These are phyloP conservation scores for Capsicum rhomboideum DNA, from an alignment of 257 asterid genomes.

Conservation along the genomic window DNA sequence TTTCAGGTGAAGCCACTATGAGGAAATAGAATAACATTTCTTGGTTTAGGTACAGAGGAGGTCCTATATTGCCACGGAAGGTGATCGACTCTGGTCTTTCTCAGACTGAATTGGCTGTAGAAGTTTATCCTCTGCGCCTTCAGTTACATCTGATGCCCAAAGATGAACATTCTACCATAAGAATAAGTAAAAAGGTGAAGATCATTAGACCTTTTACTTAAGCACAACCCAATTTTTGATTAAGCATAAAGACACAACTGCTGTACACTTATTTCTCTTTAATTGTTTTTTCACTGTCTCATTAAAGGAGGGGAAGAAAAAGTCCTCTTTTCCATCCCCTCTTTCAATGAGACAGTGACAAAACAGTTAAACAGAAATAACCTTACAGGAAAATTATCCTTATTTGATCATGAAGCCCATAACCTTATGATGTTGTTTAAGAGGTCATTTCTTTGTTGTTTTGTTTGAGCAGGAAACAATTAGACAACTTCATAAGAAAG, in stretches of 20 bases:
- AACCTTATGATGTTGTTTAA: not conserved
- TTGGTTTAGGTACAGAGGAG: conserved; percentile 91
- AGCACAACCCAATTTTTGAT: not conserved
- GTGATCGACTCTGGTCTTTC: conserved; percentile 89
- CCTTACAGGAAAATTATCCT: not conserved
- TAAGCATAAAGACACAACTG: not conserved
- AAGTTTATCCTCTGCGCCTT: conserved; percentile 93
- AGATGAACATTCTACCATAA: conserved; percentile 61
- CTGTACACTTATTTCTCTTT: not conserved
- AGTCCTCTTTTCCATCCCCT: not conserved
- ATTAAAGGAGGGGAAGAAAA: not conserved
- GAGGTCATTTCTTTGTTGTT: not conserved
- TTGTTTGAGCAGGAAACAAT: conserved; percentile 67
- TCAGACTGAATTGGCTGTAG: conserved; percentile 91
- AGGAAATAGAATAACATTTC: conserved; percentile 21
- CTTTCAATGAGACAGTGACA: not conserved
- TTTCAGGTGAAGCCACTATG: not conserved
- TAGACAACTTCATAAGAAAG: conserved; percentile 83
- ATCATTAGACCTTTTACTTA: not conserved
- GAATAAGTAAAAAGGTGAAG: conserved; percentile 95
- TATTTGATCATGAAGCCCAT: not conserved
- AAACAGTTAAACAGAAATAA: not conserved
- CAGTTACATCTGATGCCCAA: conserved; percentile 93
- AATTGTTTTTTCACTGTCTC: not conserved
- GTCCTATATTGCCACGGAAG: conserved; percentile 82